Conservation (phyloP, 768 basidiomycete genomes). For the Leccinellum luteum region DNA sequence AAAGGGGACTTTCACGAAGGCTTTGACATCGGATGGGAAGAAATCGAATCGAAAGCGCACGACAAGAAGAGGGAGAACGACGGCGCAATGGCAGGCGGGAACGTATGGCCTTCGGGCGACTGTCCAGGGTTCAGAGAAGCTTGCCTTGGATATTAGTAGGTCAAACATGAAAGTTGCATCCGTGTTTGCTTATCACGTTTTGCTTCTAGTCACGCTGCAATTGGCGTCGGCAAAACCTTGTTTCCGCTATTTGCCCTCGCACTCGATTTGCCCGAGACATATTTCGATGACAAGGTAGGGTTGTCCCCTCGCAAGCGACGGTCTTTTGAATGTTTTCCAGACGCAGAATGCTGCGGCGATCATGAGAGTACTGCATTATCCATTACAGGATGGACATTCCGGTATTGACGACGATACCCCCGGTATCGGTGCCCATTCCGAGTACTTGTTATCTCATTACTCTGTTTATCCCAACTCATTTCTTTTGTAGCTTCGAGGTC, state of each 20-base stretch:
- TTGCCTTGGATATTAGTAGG: constrained; percentile 67
- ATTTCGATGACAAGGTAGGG: constrained; percentile 65
- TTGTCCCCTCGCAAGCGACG: not conserved
- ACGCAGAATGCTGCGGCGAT: constrained; percentile 60
- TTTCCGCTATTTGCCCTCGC: constrained; percentile 74
- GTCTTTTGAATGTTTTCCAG: constrained; percentile 29
- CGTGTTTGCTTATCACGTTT: constrained; percentile 24
- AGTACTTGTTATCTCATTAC: constrained; percentile 32
- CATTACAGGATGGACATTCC: constrained; percentile 55
- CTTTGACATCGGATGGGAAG: constrained; percentile 82
- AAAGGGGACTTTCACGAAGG: constrained; percentile 91
- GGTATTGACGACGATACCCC: constrained; percentile 58
- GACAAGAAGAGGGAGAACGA: constrained; percentile 35
- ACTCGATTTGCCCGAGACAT: constrained; percentile 55
- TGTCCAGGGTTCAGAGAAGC: constrained; percentile 58
- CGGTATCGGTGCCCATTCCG: constrained; percentile 84
- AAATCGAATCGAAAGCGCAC: constrained; percentile 28
- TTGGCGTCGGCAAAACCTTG: constrained; percentile 51
- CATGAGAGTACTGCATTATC: constrained; percentile 73
- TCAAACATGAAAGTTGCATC: constrained; percentile 16
- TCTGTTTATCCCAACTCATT: not conserved
- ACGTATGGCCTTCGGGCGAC: constrained; percentile 73
- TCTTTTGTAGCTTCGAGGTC: constrained; percentile 41
- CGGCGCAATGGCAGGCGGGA: constrained; percentile 66
- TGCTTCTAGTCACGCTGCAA: constrained; percentile 45